A percentile compares a stretch with the other conserved stretches of the same genome.
Evolutionary conservation across 2,329 filamentous ascomycete genomes (phyloP).

Genomic region (Monosporascus sp.): DNA sequence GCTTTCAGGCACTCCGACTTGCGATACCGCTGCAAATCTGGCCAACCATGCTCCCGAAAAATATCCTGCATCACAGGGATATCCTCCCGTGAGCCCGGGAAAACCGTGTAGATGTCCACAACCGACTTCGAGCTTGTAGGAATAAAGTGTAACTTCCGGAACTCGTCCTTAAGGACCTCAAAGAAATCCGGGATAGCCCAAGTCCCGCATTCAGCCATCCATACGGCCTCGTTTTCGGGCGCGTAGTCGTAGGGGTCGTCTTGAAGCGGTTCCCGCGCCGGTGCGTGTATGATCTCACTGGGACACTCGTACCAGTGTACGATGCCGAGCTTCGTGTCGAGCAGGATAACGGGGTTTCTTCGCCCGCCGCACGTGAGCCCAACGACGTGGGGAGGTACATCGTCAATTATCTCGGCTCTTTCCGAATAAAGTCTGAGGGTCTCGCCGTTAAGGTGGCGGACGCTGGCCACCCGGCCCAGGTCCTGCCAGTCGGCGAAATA

Average conservation of each 20-base stretch:
- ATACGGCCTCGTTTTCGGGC: slow-evolving; percentile 18
- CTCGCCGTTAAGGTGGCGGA: neutral
- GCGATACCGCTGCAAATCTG: slow-evolving; percentile 20
- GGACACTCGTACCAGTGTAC: slow-evolving; percentile 21
- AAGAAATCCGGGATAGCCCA: slow-evolving; percentile 23
- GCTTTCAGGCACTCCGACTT: slow-evolving; percentile 21
- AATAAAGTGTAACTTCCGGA: slow-evolving; percentile 13
- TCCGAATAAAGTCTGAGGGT: slow-evolving; percentile 2
- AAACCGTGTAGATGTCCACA: slow-evolving; percentile 10
- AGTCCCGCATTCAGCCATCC: slow-evolving; percentile 15
- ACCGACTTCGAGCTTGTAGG: slow-evolving; percentile 9
- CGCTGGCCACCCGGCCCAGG: neutral
- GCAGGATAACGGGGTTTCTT: slow-evolving; percentile 14
- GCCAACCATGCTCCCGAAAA: slow-evolving; percentile 29
- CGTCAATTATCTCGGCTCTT: slow-evolving; percentile 3
- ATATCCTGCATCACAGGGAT: slow-evolving; percentile 17
- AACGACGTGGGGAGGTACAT: slow-evolving; percentile 9
- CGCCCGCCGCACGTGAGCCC: slow-evolving; percentile 7
- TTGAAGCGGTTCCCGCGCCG: slow-evolving; percentile 6
- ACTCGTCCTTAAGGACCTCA: slow-evolving; percentile 20
- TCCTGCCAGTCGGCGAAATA: slow-evolving; percentile 15
- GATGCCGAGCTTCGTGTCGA: slow-evolving; percentile 23
- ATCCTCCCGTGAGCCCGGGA: slow-evolving; percentile 11
- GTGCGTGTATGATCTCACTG: slow-evolving; percentile 2
- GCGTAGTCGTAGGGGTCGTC: slow-evolving; percentile 19